Evolutionary conservation across 257 asterid genomes (phyloP), one percentile per base, ranked within the genome.

Genomic region (Fraxinus excelsior): DNA sequence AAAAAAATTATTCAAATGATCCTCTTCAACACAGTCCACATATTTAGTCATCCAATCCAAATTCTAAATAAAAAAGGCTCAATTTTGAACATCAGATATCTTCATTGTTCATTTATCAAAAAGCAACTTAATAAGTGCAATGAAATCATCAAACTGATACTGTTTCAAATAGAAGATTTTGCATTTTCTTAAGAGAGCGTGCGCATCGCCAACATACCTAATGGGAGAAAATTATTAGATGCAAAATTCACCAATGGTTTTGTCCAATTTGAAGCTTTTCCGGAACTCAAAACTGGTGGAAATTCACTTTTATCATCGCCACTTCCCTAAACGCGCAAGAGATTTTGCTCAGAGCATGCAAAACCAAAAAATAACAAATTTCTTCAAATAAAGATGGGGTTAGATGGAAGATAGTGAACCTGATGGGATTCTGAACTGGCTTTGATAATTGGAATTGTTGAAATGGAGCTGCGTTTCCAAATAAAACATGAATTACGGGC

Each of bases 151-250:
- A 35, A 3, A 31, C 23, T 2, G 0, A 18, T 44, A 68, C 13
- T 18, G 49, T 32, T 34, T 26, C 19, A 68, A 40, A 16, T 23
- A 10, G 26, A 64, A 14, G 25, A 72, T 26, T n/a, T 49, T 5
- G 28, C 21, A 28, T 11, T 58, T n/a, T 69, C 25, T 38, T 3
- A 35, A 6, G 69, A 67, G 26, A 65, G 51, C 35, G 28, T 12
- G 35, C 38, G 26, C 26, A 65, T 51, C 23, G 12, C 60, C 51
- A 32, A 46, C 88, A 78, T 76, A 92, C 98, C 95, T 78, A 94
- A 70, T 8, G 99, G 97, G 53, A 94, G 89, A 76, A 92, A 92
- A 80, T 94, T 94, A 80, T 86, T 77, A 5, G 91, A 80, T 37
- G 83, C 92, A 76, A 91, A 87, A 72, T 83, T 85, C 79, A 82